These are phyloP conservation scores for Phoma sp. DNA, from an alignment of 2,329 filamentous ascomycete genomes.

Conservation along the genomic window DNA sequence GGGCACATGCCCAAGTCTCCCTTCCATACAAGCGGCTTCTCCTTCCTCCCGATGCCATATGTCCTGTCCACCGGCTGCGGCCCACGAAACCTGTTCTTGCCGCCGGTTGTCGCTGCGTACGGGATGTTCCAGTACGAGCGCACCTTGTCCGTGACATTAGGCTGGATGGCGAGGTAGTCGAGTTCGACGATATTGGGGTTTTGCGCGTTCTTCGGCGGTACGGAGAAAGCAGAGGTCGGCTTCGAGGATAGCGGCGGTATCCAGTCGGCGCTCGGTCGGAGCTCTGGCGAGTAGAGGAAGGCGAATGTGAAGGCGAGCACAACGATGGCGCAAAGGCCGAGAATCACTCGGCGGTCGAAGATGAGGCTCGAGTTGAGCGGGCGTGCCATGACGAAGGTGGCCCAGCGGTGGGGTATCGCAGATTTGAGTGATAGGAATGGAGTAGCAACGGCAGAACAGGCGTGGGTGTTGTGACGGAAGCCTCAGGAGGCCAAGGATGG, in stretches of 20 bases:
- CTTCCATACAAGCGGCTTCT: constrained; percentile 38
- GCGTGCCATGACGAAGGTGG: constrained; percentile 28
- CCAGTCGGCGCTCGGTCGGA: constrained; percentile 36
- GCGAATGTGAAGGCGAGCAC: constrained; percentile 35
- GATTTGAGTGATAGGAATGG: neutral
- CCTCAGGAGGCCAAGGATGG: neutral
- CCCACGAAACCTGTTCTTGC: constrained; percentile 40
- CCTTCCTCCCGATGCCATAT: constrained; percentile 29
- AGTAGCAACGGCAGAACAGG: neutral
- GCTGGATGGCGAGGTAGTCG: constrained; percentile 41
- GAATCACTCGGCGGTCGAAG: constrained; percentile 35
- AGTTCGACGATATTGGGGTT: constrained; percentile 41
- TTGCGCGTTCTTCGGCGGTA: constrained; percentile 32
- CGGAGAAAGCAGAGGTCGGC: constrained; percentile 30
- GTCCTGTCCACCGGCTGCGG: constrained; percentile 41
- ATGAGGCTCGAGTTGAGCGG: constrained; percentile 36
- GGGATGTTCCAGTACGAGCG: constrained; percentile 45
- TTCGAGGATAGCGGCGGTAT: constrained; percentile 34
- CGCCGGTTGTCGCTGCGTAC: constrained; percentile 39
- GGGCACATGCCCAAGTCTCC: constrained; percentile 45
- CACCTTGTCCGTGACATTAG: constrained; percentile 37
- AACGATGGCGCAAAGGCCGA: constrained; percentile 30
- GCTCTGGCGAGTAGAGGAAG: constrained; percentile 37
- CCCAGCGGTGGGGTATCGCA: constrained; percentile 7
- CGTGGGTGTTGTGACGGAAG: neutral